Base-by-base conservation (phyloP, 2,329 filamentous ascomycete genomes). In the Triangularia verruculosa region DNA sequence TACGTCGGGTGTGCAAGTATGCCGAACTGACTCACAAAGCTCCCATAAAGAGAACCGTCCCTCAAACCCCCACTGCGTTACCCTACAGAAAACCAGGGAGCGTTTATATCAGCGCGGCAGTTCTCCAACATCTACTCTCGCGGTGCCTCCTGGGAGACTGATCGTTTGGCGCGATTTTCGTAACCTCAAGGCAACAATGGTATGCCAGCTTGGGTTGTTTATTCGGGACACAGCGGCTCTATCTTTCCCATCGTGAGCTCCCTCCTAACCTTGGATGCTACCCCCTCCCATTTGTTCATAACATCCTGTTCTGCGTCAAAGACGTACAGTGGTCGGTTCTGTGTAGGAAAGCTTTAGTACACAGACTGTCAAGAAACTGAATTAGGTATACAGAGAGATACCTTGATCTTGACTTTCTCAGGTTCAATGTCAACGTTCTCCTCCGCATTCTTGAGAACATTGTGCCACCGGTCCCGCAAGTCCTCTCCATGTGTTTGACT, bases 231-330 rank as follows among this genome's bases (percentile, higher is more conserved):
- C 13, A 81, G 65, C 4, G 78, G 77, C 13, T 73, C 75, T 57
- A 80, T 76, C 30, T 74, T 69, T 1, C 76, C 77, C 1, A 63
- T 70, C 32, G 67, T 67, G 56, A 80, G 66, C 66, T 80, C 78
- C 32, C 71, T 68, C 3, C 66, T 63, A 12, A 79, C 78, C 13
- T 71, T 57, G 4, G 69, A 61, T 1, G 78, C 78, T n/a, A 81
- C 72, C 55, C 76, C 74, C 5, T 74, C 67, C 79, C 79, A 82
- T 27, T 75, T 74, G 58, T 75, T 72, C 7, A 74, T 13, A 4
- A 79, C 77, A 59, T 81, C 79, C 3, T 73, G 74, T 70, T 82
- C 78, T 6, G 79, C 78, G 65, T 82, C 79, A 58, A 77, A 81
- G 1, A 77, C 75, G 64, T 82, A 82, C 20, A 82, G 65, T 73